A percentile compares a stretch with the other conserved stretches of the same genome.
phyloP scores from a whole-genome alignment of 495 filamentous ascomycete genomes.

The Penicillium macrosclerotiorum region DNA sequence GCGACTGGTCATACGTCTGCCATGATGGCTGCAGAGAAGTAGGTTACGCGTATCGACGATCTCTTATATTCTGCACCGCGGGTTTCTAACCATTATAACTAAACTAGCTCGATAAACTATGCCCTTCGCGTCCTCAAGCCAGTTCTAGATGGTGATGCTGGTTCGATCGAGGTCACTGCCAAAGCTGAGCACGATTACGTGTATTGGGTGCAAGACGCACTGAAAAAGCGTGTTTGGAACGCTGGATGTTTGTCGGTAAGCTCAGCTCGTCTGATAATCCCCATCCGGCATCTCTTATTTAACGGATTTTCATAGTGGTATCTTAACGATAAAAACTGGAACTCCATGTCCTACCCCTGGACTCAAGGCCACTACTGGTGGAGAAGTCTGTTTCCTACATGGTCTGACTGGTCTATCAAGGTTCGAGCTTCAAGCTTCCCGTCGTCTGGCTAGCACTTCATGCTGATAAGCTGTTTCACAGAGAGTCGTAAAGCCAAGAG shows the following conservation, averaged over 20 bases:
- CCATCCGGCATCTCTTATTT: constrained; percentile 6
- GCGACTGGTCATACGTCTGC: constrained; percentile 56
- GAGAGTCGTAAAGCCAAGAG: not conserved
- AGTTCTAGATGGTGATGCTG: constrained; percentile 43
- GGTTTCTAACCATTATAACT: not conserved
- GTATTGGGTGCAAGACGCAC: constrained; percentile 33
- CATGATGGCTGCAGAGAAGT: constrained; percentile 51
- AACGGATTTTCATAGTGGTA: constrained; percentile 16
- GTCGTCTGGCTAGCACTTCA: not conserved
- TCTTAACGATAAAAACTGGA: constrained; percentile 40
- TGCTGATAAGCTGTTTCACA: not conserved
- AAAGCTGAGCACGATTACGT: constrained; percentile 46
- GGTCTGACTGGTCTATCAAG: constrained; percentile 35
- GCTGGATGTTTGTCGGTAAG: constrained; percentile 39
- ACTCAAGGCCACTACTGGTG: constrained; percentile 35
- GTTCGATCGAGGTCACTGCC: constrained; percentile 39
- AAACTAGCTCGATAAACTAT: constrained; percentile 34
- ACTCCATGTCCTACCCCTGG: constrained; percentile 49
- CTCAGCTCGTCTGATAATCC: constrained; percentile 12
- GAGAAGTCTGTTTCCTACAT: constrained; percentile 32
- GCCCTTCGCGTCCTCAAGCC: constrained; percentile 51
- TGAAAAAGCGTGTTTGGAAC: constrained; percentile 43
- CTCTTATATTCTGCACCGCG: not conserved
- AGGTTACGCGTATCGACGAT: not conserved
- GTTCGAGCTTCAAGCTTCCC: constrained; percentile 1